A percentile compares a stretch with the other conserved stretches of the same genome.
Evolutionary conservation across 345 rosid species (phyloP).

Genomic region (Citrus trifoliata): DNA sequence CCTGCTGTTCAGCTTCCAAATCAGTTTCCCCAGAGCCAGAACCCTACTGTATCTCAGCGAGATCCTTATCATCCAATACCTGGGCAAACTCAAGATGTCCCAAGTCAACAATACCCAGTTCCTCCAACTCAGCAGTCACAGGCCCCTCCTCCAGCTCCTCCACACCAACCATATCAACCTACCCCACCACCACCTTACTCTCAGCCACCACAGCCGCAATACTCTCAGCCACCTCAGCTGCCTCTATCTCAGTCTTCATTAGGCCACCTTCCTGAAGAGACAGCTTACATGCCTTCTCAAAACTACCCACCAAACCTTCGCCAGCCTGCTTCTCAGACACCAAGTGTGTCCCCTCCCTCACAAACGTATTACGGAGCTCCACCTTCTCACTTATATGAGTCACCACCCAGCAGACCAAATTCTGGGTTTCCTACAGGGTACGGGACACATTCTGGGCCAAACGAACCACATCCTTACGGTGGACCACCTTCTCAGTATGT

Average conservation of each 20-base stretch:
- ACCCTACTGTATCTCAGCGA: constrained; percentile 51
- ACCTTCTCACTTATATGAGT: constrained; percentile 46
- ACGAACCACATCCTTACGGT: constrained; percentile 50
- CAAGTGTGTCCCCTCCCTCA: constrained; percentile 49
- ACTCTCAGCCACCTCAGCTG: constrained; percentile 56
- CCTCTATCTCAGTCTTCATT: constrained; percentile 49
- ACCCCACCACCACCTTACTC: constrained; percentile 48
- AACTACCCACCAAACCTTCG: constrained; percentile 51
- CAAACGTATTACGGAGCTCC: constrained; percentile 62
- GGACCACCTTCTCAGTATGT: constrained; percentile 61
- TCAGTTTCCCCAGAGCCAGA: constrained; percentile 55
- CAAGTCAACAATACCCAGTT: constrained; percentile 60
- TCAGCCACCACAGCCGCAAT: constrained; percentile 49
- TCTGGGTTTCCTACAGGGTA: constrained; percentile 64
- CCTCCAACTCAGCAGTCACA: constrained; percentile 48
- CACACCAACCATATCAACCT: constrained; percentile 58
- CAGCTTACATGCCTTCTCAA: constrained; percentile 52
- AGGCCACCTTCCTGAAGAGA: constrained; percentile 66
- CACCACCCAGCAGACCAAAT: constrained; percentile 54
- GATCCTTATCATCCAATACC: constrained; percentile 65
- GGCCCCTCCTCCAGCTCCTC: constrained; percentile 38
- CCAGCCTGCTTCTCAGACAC: constrained; percentile 57
- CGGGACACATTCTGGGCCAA: constrained; percentile 41
- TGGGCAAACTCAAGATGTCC: constrained; percentile 55
- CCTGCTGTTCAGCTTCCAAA: constrained; percentile 52